Evolutionary conservation across 306 rosid species (phyloP).

Genomic region (Cucumis cinereus): DNA sequence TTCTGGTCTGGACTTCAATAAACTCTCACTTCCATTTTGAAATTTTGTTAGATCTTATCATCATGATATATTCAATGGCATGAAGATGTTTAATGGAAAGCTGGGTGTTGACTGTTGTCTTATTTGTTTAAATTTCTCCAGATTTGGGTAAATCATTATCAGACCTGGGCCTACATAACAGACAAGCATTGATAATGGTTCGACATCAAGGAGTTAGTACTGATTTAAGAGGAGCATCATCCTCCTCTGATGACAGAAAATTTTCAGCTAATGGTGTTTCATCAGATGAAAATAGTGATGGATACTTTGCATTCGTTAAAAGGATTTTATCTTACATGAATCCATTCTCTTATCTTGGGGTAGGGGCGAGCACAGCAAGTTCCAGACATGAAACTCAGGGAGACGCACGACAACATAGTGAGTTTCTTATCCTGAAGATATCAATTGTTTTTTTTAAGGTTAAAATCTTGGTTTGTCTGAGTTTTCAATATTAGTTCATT

Average conservation of each 20-base stretch:
- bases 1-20: background rate
- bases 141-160: slow-evolving; percentile 33
- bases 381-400: slow-evolving; percentile 23
- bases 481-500: background rate
- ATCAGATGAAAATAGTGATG: slow-evolving; percentile 23
- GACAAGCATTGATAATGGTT: slow-evolving; percentile 45
- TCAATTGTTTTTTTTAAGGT: background rate
- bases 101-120: background rate
- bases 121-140: slow-evolving; percentile 9
- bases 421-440: slow-evolving; percentile 15
- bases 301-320: slow-evolving; percentile 24
- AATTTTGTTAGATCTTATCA: background rate
- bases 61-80: background rate
- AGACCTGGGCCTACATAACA: slow-evolving; percentile 35
- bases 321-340: slow-evolving; percentile 35
- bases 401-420: slow-evolving; percentile 22
- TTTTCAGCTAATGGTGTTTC: slow-evolving; percentile 10
- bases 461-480: background rate
- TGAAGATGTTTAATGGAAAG: background rate
- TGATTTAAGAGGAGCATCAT: slow-evolving; percentile 6
- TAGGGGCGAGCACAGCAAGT: slow-evolving; percentile 23
- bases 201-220: slow-evolving; percentile 18
- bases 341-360: slow-evolving; percentile 44
- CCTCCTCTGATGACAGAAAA: slow-evolving; percentile 9
- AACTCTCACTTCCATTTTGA: background rate